Evolutionary conservation across 2,329 filamentous ascomycete species (phyloP), one percentile per base, ranked within the genome.

Genomic region (Paracamarosporium sp.): DNA sequence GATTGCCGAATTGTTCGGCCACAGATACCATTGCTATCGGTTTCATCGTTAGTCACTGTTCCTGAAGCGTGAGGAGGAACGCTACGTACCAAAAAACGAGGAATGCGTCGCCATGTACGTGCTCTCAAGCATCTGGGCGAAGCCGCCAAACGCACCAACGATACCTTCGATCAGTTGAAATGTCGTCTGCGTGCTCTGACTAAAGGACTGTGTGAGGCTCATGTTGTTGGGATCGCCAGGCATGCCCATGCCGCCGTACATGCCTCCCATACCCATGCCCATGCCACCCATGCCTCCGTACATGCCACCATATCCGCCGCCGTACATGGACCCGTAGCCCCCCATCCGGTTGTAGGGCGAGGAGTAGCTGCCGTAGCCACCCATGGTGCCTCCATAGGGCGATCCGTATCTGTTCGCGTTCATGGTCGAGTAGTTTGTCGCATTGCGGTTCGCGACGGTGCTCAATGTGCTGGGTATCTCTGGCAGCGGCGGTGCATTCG

Each of bases 71-170:
- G 5, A 11, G 24, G 24, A 13, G 25, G 3, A 15, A 13, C n/a
- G 45, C 4, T 11, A 79, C 90, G 70, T 85, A 97, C 93, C 93
- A 72, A 98, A 99, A 79, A 99, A 99, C 53, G 92, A 97, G 5
- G 93, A 97, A 78, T 99, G 95, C 0, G 95, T 99, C 28, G 96
- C 95, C 96, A 99, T 99, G 71, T 97, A 99, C 11, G 95, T 98
- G 82, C 95, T 98, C 80, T 99, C 95, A 27, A 99, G 85, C 95
- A 99, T 99, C 81, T 99, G 95, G 12, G 96, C 92, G 74, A 99
- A 98, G 0, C 96, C 95, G 20, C 93, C 93, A 81, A 99, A 99
- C 2, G 95, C 93, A 24, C 92, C 92, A 13, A 99, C 95, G 56
- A 99, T 91, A 67, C 93, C 95, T 80, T 99, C 95, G 50, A 99